These are phyloP conservation scores for Psilocybe subaeruginosa DNA, from an alignment of 768 basidiomycete species.

Conservation along the genomic window DNA sequence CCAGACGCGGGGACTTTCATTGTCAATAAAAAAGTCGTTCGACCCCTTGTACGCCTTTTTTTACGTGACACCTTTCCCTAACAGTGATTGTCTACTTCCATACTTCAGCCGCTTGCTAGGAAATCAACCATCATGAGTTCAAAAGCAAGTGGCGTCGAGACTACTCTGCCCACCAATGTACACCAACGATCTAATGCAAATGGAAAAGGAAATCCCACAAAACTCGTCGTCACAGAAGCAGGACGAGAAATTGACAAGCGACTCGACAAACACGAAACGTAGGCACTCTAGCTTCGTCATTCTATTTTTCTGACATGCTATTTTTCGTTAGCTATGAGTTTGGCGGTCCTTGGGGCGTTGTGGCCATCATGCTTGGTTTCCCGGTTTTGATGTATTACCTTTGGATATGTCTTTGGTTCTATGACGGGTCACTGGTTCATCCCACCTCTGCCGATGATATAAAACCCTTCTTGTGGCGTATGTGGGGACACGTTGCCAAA, in stretches of 20 bases:
- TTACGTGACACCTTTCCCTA: not conserved
- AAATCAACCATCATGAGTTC: conserved; percentile 16
- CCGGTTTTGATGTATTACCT: conserved; percentile 98
- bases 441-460: conserved; percentile 74
- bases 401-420: conserved; percentile 97
- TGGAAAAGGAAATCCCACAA: conserved; percentile 19
- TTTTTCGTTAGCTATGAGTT: conserved; percentile 84
- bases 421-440: conserved; percentile 80
- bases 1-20: not conserved
- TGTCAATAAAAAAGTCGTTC: conserved; percentile 22
- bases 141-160: conserved; percentile 14
- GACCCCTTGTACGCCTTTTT: conserved; percentile 6
- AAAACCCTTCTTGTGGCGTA: conserved; percentile 72
- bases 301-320: conserved; percentile 9
- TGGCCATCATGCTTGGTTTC: conserved; percentile 93
- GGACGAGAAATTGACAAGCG: conserved; percentile 75
- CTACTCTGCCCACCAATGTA: conserved; percentile 11
- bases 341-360: conserved; percentile 90
- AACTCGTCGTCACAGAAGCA: conserved; percentile 58
- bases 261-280: conserved; percentile 73
- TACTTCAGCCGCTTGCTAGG: not conserved
- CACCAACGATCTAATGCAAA: conserved; percentile 27
- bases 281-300: conserved; percentile 21
- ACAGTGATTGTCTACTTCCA: not conserved
- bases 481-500: conserved; percentile 85